Evolutionary conservation across 2,329 filamentous ascomycete species (phyloP).

Genomic region (Blastomyces parvus): DNA sequence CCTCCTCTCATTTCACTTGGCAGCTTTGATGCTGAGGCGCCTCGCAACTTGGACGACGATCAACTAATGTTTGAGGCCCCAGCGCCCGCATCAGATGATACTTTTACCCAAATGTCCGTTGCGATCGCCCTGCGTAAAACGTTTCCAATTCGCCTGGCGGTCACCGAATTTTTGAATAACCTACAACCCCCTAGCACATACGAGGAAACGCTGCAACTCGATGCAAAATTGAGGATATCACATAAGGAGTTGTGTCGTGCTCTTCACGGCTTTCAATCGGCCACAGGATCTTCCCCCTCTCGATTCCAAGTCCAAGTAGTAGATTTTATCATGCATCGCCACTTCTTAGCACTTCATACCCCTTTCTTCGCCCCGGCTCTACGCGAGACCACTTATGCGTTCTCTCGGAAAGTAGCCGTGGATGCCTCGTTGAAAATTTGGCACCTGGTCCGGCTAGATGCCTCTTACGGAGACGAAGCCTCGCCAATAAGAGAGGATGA

Average conservation of each 20-base stretch:
- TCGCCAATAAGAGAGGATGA: conserved; percentile 19
- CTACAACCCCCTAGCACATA: conserved; percentile 38
- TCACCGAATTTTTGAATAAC: conserved; percentile 42
- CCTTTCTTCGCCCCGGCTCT: conserved; percentile 21
- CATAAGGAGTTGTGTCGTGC: conserved; percentile 36
- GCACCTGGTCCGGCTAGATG: conserved; percentile 28
- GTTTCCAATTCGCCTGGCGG: conserved; percentile 36
- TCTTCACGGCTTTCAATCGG: conserved; percentile 15
- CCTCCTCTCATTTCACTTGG: conserved; percentile 27
- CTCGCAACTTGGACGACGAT: conserved; percentile 32
- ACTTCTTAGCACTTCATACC: conserved; percentile 24
- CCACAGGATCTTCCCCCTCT: conserved; percentile 7
- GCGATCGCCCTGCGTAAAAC: conserved; percentile 41
- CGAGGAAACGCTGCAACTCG: conserved; percentile 41
- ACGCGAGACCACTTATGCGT: conserved; percentile 31
- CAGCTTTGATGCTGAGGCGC: conserved; percentile 30
- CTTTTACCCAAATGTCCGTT: conserved; percentile 44
- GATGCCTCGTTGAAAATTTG: conserved; percentile 44
- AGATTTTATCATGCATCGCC: conserved; percentile 24
- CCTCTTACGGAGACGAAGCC: conserved; percentile 6
- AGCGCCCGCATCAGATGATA: conserved; percentile 25
- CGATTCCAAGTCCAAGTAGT: conserved; percentile 18
- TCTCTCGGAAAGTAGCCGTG: conserved; percentile 41
- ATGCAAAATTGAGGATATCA: conserved; percentile 36
- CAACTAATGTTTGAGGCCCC: conserved; percentile 19